Evolutionary conservation across 2,329 filamentous ascomycete species (phyloP).

Genomic region (Aschersonia sp.): DNA sequence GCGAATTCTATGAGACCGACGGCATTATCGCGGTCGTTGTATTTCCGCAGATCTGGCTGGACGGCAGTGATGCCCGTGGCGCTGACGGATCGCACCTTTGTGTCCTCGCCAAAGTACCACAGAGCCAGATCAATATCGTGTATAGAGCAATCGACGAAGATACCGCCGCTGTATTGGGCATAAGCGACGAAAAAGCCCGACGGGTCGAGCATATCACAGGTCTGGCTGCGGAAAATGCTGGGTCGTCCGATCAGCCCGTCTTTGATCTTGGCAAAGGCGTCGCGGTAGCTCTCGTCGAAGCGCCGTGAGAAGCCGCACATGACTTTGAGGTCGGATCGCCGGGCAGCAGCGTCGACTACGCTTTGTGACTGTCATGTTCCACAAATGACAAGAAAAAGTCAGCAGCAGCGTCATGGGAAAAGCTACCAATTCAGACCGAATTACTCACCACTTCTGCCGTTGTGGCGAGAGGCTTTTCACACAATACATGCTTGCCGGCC

Average conservation of each 20-base stretch:
- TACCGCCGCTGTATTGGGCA: conserved; percentile 49
- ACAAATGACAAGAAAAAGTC: neutral
- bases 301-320: conserved; percentile 21
- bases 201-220: conserved; percentile 51
- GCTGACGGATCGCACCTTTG: conserved; percentile 11
- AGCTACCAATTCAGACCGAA: too few relatives aligned
- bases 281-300: conserved; percentile 51
- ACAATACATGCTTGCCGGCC: conserved; percentile 38
- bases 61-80: conserved; percentile 15
- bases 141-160: conserved; percentile 56
- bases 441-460: conserved; percentile 38
- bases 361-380: conserved; percentile 31
- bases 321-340: conserved; percentile 45
- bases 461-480: conserved; percentile 45
- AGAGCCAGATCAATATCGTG: conserved; percentile 40
- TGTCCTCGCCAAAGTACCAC: conserved; percentile 15
- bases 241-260: conserved; percentile 43
- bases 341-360: conserved; percentile 38
- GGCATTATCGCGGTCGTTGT: conserved; percentile 16
- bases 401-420: neutral
- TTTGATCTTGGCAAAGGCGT: conserved; percentile 37
- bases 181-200: conserved; percentile 55
- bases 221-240: conserved; percentile 48
- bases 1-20: conserved; percentile 50
- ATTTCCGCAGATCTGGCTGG: conserved; percentile 11